These are phyloP conservation scores for Kodamaea suecica DNA, from an alignment of 1,139 yeast species.

Conservation along the genomic window DNA sequence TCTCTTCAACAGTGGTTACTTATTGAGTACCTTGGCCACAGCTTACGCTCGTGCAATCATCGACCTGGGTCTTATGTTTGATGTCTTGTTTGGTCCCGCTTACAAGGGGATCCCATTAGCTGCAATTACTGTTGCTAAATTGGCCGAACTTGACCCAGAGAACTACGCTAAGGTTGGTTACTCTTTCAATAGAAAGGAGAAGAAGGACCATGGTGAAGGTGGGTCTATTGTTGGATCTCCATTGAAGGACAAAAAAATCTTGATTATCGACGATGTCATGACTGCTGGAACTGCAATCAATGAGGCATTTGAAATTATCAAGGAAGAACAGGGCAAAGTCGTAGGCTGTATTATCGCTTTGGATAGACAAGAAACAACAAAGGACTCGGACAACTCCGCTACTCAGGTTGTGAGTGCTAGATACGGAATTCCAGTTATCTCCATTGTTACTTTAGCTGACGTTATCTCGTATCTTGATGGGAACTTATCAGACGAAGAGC, in stretches of 20 bases:
- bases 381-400: conserved; percentile 67
- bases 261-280: conserved; percentile 94
- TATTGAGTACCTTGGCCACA: conserved; percentile 73
- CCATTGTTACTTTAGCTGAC: conserved; percentile 75
- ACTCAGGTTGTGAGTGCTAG: conserved; percentile 73
- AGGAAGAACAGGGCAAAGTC: conserved; percentile 64
- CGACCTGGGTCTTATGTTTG: conserved; percentile 77
- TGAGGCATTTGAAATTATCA: conserved; percentile 84
- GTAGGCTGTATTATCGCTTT: conserved; percentile 87
- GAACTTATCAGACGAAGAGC: conserved; percentile 53
- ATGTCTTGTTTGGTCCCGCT: conserved; percentile 94
- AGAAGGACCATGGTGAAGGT: conserved; percentile 98
- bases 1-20: conserved; percentile 74
- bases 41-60: conserved; percentile 89
- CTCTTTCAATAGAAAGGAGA: conserved; percentile 84
- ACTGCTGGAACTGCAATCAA: conserved; percentile 98
- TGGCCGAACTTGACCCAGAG: conserved; percentile 85
- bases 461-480: conserved; percentile 61
- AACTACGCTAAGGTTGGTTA: conserved; percentile 64
- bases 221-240: conserved; percentile 88
- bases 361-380: conserved; percentile 89
- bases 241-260: conserved; percentile 64
- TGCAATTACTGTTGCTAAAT: conserved; percentile 86
- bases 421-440: conserved; percentile 76
- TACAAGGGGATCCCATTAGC: conserved; percentile 96